A percentile compares a stretch with the other conserved stretches of the same genome.
These are phyloP conservation scores for Astrocystis sublimbata DNA, from an alignment of 495 filamentous ascomycete genomes.

Conservation along the genomic window DNA sequence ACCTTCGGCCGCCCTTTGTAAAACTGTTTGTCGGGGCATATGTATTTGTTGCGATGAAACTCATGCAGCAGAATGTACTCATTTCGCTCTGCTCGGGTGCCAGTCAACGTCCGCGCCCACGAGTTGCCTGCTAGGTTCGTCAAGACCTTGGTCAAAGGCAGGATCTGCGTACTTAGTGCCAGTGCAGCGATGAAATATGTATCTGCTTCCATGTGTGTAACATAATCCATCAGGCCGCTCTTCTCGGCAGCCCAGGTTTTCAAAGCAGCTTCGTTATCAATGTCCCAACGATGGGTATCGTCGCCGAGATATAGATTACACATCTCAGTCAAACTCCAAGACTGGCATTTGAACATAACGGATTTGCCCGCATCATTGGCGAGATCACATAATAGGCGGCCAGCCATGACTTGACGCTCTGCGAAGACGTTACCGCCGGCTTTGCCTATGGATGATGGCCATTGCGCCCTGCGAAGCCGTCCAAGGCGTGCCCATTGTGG, in stretches of 20 bases:
- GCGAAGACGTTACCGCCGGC: constrained; percentile 86
- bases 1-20: constrained; percentile 68
- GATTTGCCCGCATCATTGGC: constrained; percentile 98
- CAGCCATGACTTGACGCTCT: constrained; percentile 85
- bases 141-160: constrained; percentile 89
- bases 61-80: constrained; percentile 99
- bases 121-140: constrained; percentile 98
- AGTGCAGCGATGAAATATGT: constrained; percentile 94
- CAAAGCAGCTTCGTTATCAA: constrained; percentile 84
- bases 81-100: constrained; percentile 94
- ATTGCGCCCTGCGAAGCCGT: constrained; percentile 75
- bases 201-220: constrained; percentile 89
- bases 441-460: constrained; percentile 87
- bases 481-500: constrained; percentile 92
- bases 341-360: constrained; percentile 94
- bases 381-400: constrained; percentile 88
- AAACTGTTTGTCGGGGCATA: constrained; percentile 88
- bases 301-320: constrained; percentile 79
- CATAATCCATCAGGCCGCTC: constrained; percentile 87
- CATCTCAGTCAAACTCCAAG: constrained; percentile 98
- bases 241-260: constrained; percentile 84
- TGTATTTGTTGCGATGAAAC: constrained; percentile 93
- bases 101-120: constrained; percentile 93
- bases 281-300: constrained; percentile 67
- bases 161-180: constrained; percentile 82